Base-by-base conservation (phyloP, 2,329 filamentous ascomycete genomes). In the Zasmidium angulare region DNA sequence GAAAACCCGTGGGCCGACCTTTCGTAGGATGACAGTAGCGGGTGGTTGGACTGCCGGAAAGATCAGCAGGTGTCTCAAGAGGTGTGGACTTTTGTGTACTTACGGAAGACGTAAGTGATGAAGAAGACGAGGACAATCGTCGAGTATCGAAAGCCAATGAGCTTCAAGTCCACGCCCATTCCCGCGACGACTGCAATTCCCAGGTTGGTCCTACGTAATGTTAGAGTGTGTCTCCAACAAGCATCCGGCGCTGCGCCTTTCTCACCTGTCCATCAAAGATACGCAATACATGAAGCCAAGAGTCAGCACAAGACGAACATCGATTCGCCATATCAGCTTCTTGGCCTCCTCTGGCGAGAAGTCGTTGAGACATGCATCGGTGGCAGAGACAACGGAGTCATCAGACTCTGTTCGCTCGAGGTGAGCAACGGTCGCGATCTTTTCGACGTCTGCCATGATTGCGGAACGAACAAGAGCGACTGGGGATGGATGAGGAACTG, bases 41-140 rank as follows among this genome's bases (percentile, higher is more conserved):
- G 87, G 87, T 0, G 88, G 85, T 69, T 92, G 88, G 62, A 90
- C 88, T 53, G 89, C 54, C n/a, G n/a, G n/a, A n/a, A n/a, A n/a
- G n/a, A n/a, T n/a, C n/a, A n/a, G n/a, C n/a, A n/a, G n/a, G n/a
- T n/a, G n/a, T n/a, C n/a, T n/a, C n/a, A n/a, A n/a, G n/a, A n/a
- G n/a, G n/a, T n/a, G n/a, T n/a, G n/a, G n/a, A n/a, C n/a, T n/a
- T n/a, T n/a, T n/a, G n/a, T n/a, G n/a, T n/a, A n/a, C n/a, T n/a
- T n/a, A n/a, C n/a, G n/a, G n/a, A n/a, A n/a, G 61, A 88, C 82
- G 72, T 91, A 92, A 23, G 87, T 83, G 65, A 89, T 80, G 78
- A 91, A 91, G 78, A 91, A 91, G 68, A 90, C 80, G 36, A 91
- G 78, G 2, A 88, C 88, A 58, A 88, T 81, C 21, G 71, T 71